phyloP scores from a whole-genome alignment of 2,329 filamentous ascomycete species.

The Pseudonectria buxi region DNA sequence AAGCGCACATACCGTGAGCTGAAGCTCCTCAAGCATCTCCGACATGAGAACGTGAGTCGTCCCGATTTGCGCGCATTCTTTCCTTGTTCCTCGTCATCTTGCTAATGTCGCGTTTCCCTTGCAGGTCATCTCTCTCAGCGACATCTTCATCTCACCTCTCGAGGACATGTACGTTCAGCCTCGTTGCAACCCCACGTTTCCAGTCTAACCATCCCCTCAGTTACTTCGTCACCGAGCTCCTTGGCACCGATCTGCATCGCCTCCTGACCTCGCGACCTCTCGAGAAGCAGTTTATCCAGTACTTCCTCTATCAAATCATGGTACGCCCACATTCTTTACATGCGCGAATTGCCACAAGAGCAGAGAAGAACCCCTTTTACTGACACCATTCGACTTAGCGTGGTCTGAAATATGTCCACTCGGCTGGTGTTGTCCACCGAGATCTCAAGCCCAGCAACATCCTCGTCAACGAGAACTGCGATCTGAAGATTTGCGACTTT shows the following conservation, averaged over 20 bases:
- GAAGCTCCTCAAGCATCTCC: conserved; percentile 93
- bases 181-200: conserved; percentile 2
- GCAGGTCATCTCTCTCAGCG: conserved; percentile 93
- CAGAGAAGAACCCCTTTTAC: conserved; percentile 2
- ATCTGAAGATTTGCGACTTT: conserved; percentile 99
- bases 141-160: conserved; percentile 98
- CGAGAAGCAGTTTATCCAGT: conserved; percentile 99
- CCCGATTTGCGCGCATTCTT: conserved; percentile 5
- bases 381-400: conserved; percentile 51
- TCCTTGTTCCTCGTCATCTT: conserved; percentile 1
- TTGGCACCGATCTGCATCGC: conserved; percentile 93
- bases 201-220: conserved; percentile 38
- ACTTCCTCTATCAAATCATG: conserved; percentile 98
- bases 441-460: conserved; percentile 99
- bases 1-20: conserved; percentile 97
- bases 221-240: conserved; percentile 96
- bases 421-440: conserved; percentile 92
- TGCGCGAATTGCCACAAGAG: background rate
- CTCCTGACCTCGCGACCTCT: conserved; percentile 90
- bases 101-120: conserved; percentile 8
- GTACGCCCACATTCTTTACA: conserved; percentile 44
- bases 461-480: conserved; percentile 98
- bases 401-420: conserved; percentile 98
- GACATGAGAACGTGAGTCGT: conserved; percentile 79
- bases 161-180: conserved; percentile 78